Base-by-base conservation (phyloP, 1,284 basidiomycete species). In the Sporisorium exsertum region DNA sequence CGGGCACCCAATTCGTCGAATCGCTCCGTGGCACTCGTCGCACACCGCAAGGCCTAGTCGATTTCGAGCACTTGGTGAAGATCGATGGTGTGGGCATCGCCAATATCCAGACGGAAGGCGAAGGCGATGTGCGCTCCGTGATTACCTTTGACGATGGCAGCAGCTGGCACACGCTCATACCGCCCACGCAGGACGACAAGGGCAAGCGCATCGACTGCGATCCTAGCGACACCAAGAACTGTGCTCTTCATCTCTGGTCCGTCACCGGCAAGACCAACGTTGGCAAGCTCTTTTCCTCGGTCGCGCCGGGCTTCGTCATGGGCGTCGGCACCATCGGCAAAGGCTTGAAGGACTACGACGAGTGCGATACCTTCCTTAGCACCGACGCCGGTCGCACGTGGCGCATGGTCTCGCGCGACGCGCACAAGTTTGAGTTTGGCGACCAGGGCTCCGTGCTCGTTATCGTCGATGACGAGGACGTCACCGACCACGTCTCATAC, bases 381-480 rank as follows among this genome's bases (percentile, higher is more conserved):
- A 93, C 89, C 0, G 94, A 99, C 80, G 95, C 92, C 0, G 96
- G 96, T 2, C 80, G 94, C 8, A 90, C 90, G 0, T 99, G 96
- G 96, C 88, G 82, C 33, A 94, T 94, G 91, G 89, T 92, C 10
- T 88, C 88, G 45, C 88, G 87, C 64, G 91, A 92, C 22, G 93
- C 96, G 0, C 92, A 94, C 86, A 94, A 94, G 87, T 97, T 97
- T 84, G 95, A 97, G 86, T 96, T 98, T 86, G 96, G 96, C 18
- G 96, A 97, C 83, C 89, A 89, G 88, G 84, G 96, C 0, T 92
- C 92, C 74, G 89, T 98, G 35, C 87, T 98, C 35, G 91, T 98
- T 22, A 88, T 92, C 16, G 90, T 94, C 9, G 91, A 95, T 77
- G 95, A 99, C 81, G 95, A 97, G 80, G 91, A 93, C 45, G 85